Percentiles rank a stretch among this genome's conserved stretches.
Evolutionary conservation across 2,329 filamentous ascomycete genomes (phyloP).

Genomic region (Pseudogymnoascus sp.): DNA sequence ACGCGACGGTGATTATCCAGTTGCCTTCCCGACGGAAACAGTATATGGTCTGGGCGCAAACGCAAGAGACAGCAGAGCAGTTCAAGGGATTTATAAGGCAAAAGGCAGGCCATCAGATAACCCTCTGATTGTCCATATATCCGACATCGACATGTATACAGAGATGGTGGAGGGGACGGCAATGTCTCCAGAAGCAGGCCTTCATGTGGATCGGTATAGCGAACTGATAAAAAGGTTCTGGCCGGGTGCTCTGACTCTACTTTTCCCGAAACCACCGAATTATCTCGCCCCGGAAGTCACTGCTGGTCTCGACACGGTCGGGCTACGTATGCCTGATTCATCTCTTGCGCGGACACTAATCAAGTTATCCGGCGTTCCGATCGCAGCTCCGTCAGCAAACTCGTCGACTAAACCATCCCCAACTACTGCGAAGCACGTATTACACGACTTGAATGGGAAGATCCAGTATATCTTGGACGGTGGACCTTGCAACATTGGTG

Average conservation of each 20-base stretch:
- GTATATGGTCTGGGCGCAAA: slow-evolving; percentile 97
- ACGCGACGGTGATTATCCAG: slow-evolving; percentile 59
- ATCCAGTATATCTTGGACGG: slow-evolving; percentile 87
- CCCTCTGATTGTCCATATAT: slow-evolving; percentile 86
- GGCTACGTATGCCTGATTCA: slow-evolving; percentile 79
- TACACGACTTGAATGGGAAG: slow-evolving; percentile 71
- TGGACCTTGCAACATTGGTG: slow-evolving; percentile 76
- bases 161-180: slow-evolving; percentile 13
- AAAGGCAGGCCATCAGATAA: slow-evolving; percentile 92
- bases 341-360: slow-evolving; percentile 84
- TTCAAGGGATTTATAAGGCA: slow-evolving; percentile 83
- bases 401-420: slow-evolving; percentile 89
- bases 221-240: slow-evolving; percentile 77
- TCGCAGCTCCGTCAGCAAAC: slow-evolving; percentile 91
- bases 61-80: slow-evolving; percentile 74
- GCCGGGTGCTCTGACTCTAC: slow-evolving; percentile 88
- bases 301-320: slow-evolving; percentile 75
- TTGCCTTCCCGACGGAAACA: slow-evolving; percentile 95
- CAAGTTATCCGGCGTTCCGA: slow-evolving; percentile 62
- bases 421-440: slow-evolving; percentile 81
- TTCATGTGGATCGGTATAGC: slow-evolving; percentile 44
- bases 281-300: slow-evolving; percentile 85
- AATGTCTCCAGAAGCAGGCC: slow-evolving; percentile 20
- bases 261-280: slow-evolving; percentile 65
- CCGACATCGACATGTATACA: slow-evolving; percentile 69